Conservation (phyloP, 805 yeast species). For the Hanseniaspora mollemarum region DNA sequence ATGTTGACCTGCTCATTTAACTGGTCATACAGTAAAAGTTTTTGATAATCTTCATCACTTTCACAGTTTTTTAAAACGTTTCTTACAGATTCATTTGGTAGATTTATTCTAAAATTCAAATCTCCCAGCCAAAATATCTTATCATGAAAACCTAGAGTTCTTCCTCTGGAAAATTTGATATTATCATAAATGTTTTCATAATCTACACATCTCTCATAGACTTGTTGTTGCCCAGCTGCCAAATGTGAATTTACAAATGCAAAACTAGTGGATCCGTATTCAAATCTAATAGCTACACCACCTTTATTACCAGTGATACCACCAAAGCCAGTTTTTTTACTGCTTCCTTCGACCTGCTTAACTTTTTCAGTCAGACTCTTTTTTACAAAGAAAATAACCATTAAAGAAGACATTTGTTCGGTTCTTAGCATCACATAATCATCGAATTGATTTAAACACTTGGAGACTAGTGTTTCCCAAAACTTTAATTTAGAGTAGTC, state of each 20-base stretch:
- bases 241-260: constrained; percentile 83
- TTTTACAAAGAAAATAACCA: constrained; percentile 53
- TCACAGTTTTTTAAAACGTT: constrained; percentile 32
- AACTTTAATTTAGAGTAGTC: constrained; percentile 65
- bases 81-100: constrained; percentile 67
- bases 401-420: constrained; percentile 61
- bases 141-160: constrained; percentile 71
- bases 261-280: constrained; percentile 66
- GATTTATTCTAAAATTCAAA: constrained; percentile 66
- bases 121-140: constrained; percentile 91
- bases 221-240: constrained; percentile 80
- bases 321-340: constrained; percentile 88
- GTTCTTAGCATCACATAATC: constrained; percentile 57
- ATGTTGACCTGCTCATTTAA: constrained; percentile 56
- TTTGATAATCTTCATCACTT: constrained; percentile 28
- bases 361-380: constrained; percentile 39
- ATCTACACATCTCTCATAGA: constrained; percentile 78
- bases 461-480: constrained; percentile 64
- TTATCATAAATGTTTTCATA: constrained; percentile 66
- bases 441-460: constrained; percentile 48
- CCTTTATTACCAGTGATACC: constrained; percentile 98
- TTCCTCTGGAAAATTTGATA: constrained; percentile 65
- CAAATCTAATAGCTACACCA: constrained; percentile 83
- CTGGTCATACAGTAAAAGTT: constrained; percentile 64
- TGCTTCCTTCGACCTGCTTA: constrained; percentile 84